phyloP scores from a whole-genome alignment of 768 basidiomycete species.

The Kwoniella newhampshirensis region DNA sequence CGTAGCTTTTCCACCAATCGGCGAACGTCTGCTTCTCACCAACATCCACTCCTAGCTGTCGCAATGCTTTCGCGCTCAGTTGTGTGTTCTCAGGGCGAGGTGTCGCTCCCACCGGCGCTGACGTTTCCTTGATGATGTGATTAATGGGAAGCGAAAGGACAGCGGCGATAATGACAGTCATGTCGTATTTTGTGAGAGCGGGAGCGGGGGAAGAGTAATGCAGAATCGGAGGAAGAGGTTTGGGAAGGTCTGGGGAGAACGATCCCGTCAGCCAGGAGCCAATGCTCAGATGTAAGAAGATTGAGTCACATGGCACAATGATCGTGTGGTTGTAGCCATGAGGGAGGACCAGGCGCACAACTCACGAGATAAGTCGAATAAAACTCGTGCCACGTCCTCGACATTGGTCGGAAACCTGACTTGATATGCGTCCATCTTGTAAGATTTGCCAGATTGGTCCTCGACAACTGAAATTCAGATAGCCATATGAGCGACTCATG shows the following conservation, averaged over 20 bases:
- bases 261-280: too few species aligned
- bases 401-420: constrained; percentile 91
- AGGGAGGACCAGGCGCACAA: constrained; percentile 17
- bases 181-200: constrained; percentile 88
- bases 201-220: constrained; percentile 78
- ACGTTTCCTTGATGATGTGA: constrained; percentile 70
- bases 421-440: constrained; percentile 95
- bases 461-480: constrained; percentile 65
- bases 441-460: constrained; percentile 80
- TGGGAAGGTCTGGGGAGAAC: constrained; percentile 52
- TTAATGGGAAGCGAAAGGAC: constrained; percentile 63
- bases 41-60: constrained; percentile 61
- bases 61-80: constrained; percentile 73
- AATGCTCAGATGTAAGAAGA: neutral
- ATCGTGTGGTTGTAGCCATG: neutral
- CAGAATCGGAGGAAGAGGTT: constrained; percentile 66
- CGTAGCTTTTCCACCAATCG: constrained; percentile 71
- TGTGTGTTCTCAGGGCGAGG: constrained; percentile 77
- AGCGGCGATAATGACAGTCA: constrained; percentile 66
- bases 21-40: constrained; percentile 66
- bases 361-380: constrained; percentile 72
- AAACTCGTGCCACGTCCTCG: constrained; percentile 78
- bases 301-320: neutral
- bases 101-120: constrained; percentile 64
- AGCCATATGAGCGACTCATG: neutral